Percentiles rank a stretch among this genome's conserved stretches.
Conservation (phyloP, 192 early-diverging fungal genomes). For the Oehlia diaphana region DNA sequence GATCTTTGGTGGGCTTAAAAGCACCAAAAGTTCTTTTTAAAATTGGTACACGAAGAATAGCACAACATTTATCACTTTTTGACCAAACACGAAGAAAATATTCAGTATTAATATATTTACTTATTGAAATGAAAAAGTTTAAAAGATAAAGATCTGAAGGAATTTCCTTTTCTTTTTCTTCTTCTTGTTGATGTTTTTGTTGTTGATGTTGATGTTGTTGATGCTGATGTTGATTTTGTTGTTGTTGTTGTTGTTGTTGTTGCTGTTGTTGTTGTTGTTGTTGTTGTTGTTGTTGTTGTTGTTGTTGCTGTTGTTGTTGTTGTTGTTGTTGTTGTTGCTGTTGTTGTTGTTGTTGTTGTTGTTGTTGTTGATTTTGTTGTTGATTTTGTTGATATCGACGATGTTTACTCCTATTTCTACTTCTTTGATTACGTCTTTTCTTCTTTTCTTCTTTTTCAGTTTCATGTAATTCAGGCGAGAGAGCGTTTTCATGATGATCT, state of each 20-base stretch:
- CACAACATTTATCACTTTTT: not conserved
- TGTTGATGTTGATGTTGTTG: too few species aligned
- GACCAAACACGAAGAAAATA: not conserved
- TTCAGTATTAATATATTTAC: not conserved
- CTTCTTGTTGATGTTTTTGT: not conserved
- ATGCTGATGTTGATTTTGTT: too few species aligned
- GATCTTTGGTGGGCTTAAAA: not conserved
- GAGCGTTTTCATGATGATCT: not conserved
- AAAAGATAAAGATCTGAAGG: not conserved
- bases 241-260: too few species aligned
- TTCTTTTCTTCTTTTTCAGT: not conserved
- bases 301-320: too few species aligned
- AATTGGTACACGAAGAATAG: constrained; percentile 18
- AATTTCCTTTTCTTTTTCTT: not conserved
- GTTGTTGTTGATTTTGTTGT: not conserved
- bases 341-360: not conserved
- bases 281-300: too few species aligned
- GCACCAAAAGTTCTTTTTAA: constrained; percentile 8
- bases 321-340: too few species aligned
- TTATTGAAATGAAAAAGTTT: not conserved
- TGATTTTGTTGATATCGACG: too few species aligned
- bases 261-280: too few species aligned
- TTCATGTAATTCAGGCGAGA: not conserved
- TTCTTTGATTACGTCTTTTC: not conserved
- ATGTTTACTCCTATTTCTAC: not conserved